A percentile compares a stretch with the other conserved stretches of the same genome.
Conservation (phyloP, 495 filamentous ascomycete genomes). For the Xanthoparmelia taractica region DNA sequence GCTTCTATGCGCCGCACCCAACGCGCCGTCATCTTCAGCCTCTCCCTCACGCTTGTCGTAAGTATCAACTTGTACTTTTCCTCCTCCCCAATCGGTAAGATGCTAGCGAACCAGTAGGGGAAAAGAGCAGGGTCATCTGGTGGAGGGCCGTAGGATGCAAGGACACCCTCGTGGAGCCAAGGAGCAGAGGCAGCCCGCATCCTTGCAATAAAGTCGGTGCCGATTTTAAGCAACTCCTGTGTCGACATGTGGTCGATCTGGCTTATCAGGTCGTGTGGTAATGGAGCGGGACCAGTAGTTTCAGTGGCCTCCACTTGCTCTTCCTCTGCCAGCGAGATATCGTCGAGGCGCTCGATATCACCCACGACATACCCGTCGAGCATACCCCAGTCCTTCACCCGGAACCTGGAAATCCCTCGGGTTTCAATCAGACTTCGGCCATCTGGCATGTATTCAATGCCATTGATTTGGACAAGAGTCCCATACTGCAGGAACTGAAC, state of each 20-base stretch:
- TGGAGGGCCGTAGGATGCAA: constrained; percentile 66
- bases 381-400: constrained; percentile 51
- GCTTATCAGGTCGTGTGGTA: constrained; percentile 27
- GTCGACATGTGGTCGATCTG: constrained; percentile 60
- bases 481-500: constrained; percentile 65
- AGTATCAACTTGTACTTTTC: constrained; percentile 70
- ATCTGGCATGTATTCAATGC: constrained; percentile 63
- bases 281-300: constrained; percentile 23
- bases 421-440: constrained; percentile 75
- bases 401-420: constrained; percentile 67
- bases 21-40: constrained; percentile 66
- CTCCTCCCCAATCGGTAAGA: constrained; percentile 65
- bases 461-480: constrained; percentile 66
- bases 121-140: constrained; percentile 69
- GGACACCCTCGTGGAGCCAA: constrained; percentile 64
- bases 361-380: constrained; percentile 74
- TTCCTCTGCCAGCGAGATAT: constrained; percentile 74
- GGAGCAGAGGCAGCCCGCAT: constrained; percentile 58
- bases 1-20: constrained; percentile 71
- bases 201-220: constrained; percentile 56
- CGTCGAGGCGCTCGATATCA: constrained; percentile 63
- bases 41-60: constrained; percentile 66
- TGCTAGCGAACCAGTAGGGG: constrained; percentile 85
- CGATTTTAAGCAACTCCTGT: constrained; percentile 53
- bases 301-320: constrained; percentile 64